Percentiles rank a stretch among this genome's conserved stretches.
These are phyloP conservation scores for Torulaspora quercuum DNA, from an alignment of 805 yeast genomes.

Conservation along the genomic window DNA sequence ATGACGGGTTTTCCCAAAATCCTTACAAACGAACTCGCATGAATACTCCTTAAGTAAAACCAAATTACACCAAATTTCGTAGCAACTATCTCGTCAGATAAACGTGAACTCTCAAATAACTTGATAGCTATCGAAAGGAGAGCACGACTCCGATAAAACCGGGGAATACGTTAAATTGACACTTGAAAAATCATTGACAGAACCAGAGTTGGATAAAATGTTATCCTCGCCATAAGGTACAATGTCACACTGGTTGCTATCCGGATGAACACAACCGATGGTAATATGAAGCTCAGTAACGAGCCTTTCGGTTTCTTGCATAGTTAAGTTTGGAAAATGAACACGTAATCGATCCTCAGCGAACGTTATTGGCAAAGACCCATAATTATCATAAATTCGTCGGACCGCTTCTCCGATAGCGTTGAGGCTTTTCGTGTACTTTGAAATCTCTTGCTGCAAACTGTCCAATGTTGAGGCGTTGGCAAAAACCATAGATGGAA, in stretches of 20 bases:
- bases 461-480: slow-evolving; percentile 44
- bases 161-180: slow-evolving; percentile 5
- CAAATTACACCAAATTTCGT: neutral
- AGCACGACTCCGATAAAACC: slow-evolving; percentile 8
- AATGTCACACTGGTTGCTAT: slow-evolving; percentile 1
- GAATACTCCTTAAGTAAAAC: neutral
- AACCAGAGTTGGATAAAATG: slow-evolving; percentile 10
- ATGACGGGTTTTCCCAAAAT: neutral
- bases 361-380: slow-evolving; percentile 60
- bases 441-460: slow-evolving; percentile 38
- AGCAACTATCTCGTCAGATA: too few species aligned
- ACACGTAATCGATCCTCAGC: slow-evolving; percentile 47
- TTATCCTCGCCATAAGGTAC: slow-evolving; percentile 4
- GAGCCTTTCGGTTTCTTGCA: slow-evolving; percentile 51
- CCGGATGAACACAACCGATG: slow-evolving; percentile 52
- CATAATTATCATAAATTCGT: slow-evolving; percentile 50
- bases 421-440: slow-evolving; percentile 42
- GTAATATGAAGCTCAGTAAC: slow-evolving; percentile 57
- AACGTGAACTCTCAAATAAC: too few species aligned
- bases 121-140: slow-evolving; percentile 6
- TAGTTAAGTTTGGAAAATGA: slow-evolving; percentile 70
- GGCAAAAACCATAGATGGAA: slow-evolving; percentile 44
- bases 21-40: neutral
- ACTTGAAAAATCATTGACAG: slow-evolving; percentile 5
- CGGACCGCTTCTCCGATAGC: slow-evolving; percentile 44